Evolutionary conservation across 2,329 filamentous ascomycete species (phyloP).

Genomic region (Bipolaris gigantea): DNA sequence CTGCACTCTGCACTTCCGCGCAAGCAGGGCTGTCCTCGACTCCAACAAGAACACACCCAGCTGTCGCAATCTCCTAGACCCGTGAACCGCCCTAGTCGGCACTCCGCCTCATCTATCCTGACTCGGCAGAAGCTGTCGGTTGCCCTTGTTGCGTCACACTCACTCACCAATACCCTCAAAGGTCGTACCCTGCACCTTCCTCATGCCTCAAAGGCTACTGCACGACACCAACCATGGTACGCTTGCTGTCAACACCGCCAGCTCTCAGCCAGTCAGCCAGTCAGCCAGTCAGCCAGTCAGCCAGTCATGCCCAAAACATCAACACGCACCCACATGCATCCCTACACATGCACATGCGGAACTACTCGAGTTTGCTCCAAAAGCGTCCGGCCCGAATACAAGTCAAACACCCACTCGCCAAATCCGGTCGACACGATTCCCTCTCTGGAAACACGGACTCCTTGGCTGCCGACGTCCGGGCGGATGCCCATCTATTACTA

Average conservation of each 20-base stretch:
- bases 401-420: neutral
- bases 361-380: slow-evolving; percentile 2
- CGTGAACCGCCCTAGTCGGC: neutral
- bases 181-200: slow-evolving; percentile 2
- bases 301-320: neutral
- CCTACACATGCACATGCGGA: neutral
- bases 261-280: neutral
- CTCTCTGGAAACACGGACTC: neutral
- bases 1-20: neutral
- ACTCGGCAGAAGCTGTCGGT: slow-evolving; percentile 2
- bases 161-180: neutral
- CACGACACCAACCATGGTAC: slow-evolving; percentile 16
- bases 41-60: neutral
- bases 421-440: neutral
- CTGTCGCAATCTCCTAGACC: slow-evolving; percentile 4
- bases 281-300: neutral
- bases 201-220: slow-evolving; percentile 10
- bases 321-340: neutral
- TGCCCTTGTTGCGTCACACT: slow-evolving; percentile 5
- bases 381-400: slow-evolving; percentile 6
- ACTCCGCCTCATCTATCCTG: neutral
- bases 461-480: neutral
- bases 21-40: slow-evolving; percentile 4
- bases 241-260: neutral
- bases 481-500: too few relatives aligned